phyloP scores from a whole-genome alignment of 1,284 basidiomycete genomes.

The Sutorius eximius region DNA sequence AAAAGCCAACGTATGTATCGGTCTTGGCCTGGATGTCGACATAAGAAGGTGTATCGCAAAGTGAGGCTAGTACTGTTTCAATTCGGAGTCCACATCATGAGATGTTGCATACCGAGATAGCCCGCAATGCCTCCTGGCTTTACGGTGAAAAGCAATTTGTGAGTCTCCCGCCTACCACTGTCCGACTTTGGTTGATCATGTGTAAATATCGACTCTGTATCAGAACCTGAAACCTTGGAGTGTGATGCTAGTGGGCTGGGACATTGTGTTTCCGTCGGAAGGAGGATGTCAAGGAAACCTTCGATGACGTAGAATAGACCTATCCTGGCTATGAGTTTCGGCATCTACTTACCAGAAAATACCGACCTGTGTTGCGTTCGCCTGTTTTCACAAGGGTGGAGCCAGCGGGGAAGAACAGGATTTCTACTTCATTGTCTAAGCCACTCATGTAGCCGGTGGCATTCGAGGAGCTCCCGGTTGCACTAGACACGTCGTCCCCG shows the following conservation, averaged over 20 bases:
- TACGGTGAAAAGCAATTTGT: conserved; percentile 86
- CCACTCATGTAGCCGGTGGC: conserved; percentile 66
- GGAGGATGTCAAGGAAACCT: conserved; percentile 90
- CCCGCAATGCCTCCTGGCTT: conserved; percentile 98
- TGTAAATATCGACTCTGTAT: conserved; percentile 25
- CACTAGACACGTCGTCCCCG: conserved; percentile 65
- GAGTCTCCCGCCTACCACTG: conserved; percentile 22
- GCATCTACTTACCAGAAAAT: not conserved
- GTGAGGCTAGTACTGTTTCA: conserved; percentile 58
- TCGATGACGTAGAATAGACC: conserved; percentile 99
- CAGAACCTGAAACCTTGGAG: conserved; percentile 21
- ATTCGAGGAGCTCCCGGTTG: conserved; percentile 63
- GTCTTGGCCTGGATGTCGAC: conserved; percentile 97
- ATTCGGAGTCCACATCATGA: not conserved
- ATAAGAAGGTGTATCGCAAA: conserved; percentile 91
- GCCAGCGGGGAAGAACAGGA: conserved; percentile 89
- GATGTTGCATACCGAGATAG: conserved; percentile 71
- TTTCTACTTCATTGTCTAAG: conserved; percentile 95
- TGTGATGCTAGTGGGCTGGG: conserved; percentile 25
- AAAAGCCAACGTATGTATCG: conserved; percentile 94
- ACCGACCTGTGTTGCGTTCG: conserved; percentile 78
- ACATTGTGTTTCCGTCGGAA: conserved; percentile 54
- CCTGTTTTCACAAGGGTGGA: conserved; percentile 87
- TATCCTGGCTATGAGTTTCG: conserved; percentile 26
- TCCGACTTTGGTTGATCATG: conserved; percentile 19